Evolutionary conservation across 2,329 filamentous ascomycete genomes (phyloP).

Genomic region (Epichloe baconii): DNA sequence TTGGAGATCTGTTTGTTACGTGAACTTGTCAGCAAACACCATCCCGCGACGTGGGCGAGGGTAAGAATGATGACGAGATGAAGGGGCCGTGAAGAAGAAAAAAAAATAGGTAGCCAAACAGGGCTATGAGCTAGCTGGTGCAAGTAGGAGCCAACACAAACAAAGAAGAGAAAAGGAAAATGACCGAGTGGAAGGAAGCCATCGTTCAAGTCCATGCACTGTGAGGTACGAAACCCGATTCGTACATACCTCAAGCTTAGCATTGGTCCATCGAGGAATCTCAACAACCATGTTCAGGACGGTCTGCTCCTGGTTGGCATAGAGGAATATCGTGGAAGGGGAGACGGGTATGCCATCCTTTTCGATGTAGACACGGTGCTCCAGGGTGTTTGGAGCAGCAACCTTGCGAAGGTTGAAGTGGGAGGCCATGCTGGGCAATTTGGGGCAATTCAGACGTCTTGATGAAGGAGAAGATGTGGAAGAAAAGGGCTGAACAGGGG

Average conservation of each 20-base stretch:
- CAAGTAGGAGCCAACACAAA: no score
- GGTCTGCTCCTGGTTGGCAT: conserved; percentile 90
- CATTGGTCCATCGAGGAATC: conserved; percentile 99
- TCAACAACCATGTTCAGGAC: conserved; percentile 99
- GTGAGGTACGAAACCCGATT: neutral
- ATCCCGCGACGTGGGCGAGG: neutral
- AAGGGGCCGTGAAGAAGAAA: no score
- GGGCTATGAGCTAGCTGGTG: neutral
- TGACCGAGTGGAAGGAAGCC: neutral
- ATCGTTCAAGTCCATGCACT: neutral
- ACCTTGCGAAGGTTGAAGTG: conserved; percentile 75
- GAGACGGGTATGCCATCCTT: conserved; percentile 91
- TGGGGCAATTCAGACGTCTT: conserved; percentile 11
- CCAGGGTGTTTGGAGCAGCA: conserved; percentile 79
- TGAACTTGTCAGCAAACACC: conserved; percentile 11
- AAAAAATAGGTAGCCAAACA: neutral
- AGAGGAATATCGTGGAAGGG: conserved; percentile 99
- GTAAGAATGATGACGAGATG: neutral
- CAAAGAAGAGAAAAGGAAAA: no score
- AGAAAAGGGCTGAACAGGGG: conserved; percentile 7
- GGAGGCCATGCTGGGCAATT: conserved; percentile 37
- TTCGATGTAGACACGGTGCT: conserved; percentile 96
- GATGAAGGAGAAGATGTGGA: conserved; percentile 6
- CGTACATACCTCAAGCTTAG: conserved; percentile 81
- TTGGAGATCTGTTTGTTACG: conserved; percentile 70